Evolutionary conservation across 1,284 basidiomycete species (phyloP).

Genomic region (Grifola frondosa): DNA sequence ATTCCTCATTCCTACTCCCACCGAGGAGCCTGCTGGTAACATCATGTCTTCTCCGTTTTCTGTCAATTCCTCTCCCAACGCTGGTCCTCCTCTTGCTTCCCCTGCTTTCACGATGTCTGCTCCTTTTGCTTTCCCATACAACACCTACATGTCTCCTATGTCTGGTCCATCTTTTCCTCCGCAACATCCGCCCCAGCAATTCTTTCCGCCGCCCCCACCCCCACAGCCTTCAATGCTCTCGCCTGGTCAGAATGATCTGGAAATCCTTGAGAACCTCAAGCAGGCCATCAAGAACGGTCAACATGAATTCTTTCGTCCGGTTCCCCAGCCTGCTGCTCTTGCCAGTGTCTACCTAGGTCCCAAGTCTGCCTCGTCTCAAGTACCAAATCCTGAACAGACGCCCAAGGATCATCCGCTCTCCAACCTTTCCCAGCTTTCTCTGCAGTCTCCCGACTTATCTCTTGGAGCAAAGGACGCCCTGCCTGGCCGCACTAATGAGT

Average conservation of each 20-base stretch:
- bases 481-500: conserved; percentile 5
- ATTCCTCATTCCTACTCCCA: conserved; percentile 45
- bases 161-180: conserved; percentile 17
- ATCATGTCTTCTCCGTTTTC: conserved; percentile 34
- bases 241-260: conserved; percentile 55
- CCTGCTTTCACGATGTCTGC: conserved; percentile 17
- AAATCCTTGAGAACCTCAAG: conserved; percentile 71
- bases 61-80: conserved; percentile 24
- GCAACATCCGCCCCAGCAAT: conserved; percentile 29
- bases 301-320: conserved; percentile 64
- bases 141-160: conserved; percentile 29
- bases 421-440: conserved; percentile 9
- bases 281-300: conserved; percentile 66
- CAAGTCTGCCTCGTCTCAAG: conserved; percentile 23
- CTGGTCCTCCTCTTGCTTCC: conserved; percentile 17
- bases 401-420: conserved; percentile 14
- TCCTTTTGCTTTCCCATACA: conserved; percentile 25
- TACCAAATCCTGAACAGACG: conserved; percentile 44
- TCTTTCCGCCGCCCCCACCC: conserved; percentile 15
- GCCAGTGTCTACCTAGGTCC: conserved; percentile 62
- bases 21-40: conserved; percentile 42
- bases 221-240: conserved; percentile 19
- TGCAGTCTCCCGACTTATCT: conserved; percentile 3
- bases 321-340: conserved; percentile 62
- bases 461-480: conserved; percentile 1